These are phyloP conservation scores for Acanthamoeba quina DNA, from an alignment of 208 protist species.

Conservation along the genomic window DNA sequence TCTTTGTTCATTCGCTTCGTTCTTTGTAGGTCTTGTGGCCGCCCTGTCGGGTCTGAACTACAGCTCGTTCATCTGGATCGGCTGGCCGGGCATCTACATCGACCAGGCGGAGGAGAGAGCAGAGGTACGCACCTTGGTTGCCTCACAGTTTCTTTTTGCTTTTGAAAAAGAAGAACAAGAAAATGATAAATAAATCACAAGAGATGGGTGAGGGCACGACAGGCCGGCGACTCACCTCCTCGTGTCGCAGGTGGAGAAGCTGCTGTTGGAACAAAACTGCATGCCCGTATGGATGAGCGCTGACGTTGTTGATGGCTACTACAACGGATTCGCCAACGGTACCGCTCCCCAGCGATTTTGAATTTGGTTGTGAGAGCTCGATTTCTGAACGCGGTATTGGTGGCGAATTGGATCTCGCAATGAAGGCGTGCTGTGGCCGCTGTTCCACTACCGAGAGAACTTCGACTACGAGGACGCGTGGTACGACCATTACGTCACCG, in stretches of 20 bases:
- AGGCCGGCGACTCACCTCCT: background rate
- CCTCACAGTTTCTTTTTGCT: too few species aligned
- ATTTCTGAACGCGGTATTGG: background rate
- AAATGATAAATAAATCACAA: background rate
- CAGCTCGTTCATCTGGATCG: constrained; percentile 72
- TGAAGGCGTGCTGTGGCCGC: constrained; percentile 85
- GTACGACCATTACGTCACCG: constrained; percentile 83
- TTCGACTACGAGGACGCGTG: constrained; percentile 76
- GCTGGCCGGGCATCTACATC: constrained; percentile 80
- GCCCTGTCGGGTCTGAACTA: too few species aligned
- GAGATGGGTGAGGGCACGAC: too few species aligned
- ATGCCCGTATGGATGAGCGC: constrained; percentile 81
- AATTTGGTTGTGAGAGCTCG: background rate
- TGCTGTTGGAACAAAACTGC: constrained; percentile 78
- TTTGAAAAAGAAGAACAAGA: background rate
- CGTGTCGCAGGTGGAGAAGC: constrained; percentile 42
- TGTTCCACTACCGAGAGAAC: constrained; percentile 87
- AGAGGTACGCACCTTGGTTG: background rate
- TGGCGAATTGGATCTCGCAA: background rate
- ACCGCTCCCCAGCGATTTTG: background rate
- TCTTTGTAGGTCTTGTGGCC: too few species aligned
- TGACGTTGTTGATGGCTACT: constrained; percentile 79
- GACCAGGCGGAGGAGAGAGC: constrained; percentile 67
- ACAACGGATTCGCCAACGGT: constrained; percentile 82
- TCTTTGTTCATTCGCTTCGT: too few species aligned